Percentiles rank a stretch among this genome's conserved stretches.
Conservation (phyloP, 2,329 filamentous ascomycete species). For the Neocatenulostroma microsporum region DNA sequence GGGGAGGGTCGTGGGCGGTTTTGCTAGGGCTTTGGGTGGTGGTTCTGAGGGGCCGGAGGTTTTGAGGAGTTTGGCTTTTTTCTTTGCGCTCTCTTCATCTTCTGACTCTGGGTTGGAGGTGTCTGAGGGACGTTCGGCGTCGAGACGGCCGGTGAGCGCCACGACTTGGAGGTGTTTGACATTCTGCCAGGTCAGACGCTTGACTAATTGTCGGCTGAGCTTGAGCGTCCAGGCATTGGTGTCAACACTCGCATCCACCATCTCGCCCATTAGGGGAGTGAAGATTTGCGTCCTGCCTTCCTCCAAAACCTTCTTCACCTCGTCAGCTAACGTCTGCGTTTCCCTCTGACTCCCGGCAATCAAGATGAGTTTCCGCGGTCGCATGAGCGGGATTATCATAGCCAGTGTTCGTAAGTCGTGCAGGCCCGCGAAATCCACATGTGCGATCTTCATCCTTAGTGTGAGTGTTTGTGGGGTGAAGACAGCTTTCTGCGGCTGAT, state of each 20-base stretch:
- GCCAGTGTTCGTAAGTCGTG: constrained; percentile 90
- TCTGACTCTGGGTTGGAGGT: constrained; percentile 29
- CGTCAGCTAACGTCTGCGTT: constrained; percentile 67
- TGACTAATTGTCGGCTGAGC: constrained; percentile 74
- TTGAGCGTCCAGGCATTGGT: constrained; percentile 97
- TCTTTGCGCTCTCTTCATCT: constrained; percentile 39
- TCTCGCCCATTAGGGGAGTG: constrained; percentile 64
- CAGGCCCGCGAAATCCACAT: constrained; percentile 83
- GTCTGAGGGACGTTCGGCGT: constrained; percentile 39
- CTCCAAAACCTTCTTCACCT: constrained; percentile 46
- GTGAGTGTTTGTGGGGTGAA: constrained; percentile 56
- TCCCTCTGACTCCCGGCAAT: constrained; percentile 73
- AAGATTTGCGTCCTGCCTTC: constrained; percentile 51
- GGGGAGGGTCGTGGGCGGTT: constrained; percentile 35
- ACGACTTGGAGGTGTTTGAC: constrained; percentile 85
- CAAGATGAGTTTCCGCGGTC: constrained; percentile 90
- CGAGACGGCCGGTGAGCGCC: constrained; percentile 71
- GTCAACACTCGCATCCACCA: constrained; percentile 86
- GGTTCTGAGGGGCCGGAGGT: constrained; percentile 33
- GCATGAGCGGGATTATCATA: constrained; percentile 89
- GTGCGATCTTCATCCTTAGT: constrained; percentile 69
- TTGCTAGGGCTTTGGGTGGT: constrained; percentile 4
- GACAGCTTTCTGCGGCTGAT: constrained; percentile 69
- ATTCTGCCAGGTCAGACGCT: constrained; percentile 88
- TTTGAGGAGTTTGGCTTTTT: constrained; percentile 46